Percentiles rank a stretch among this genome's conserved stretches.
Conservation (phyloP, 129 eudicot species). For the Kitagawia praeruptora region DNA sequence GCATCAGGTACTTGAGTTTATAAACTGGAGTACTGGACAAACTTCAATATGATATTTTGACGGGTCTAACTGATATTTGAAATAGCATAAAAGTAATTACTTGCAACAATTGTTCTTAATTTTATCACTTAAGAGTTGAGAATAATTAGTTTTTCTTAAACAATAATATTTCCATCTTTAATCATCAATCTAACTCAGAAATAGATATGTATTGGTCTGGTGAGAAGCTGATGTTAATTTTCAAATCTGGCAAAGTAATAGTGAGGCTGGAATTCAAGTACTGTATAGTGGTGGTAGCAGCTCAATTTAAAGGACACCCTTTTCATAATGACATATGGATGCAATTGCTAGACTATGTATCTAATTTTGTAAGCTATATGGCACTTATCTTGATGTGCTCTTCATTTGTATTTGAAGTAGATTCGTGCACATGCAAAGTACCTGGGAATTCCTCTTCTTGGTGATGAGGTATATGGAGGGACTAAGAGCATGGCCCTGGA, state of each 20-base stretch:
- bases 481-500: slow-evolving; percentile 73
- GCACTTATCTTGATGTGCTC: neutral
- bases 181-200: neutral
- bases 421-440: slow-evolving; percentile 95
- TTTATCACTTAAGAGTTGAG: neutral
- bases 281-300: neutral
- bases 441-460: slow-evolving; percentile 74
- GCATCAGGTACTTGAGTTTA: slow-evolving; percentile 54
- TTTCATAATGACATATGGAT: neutral
- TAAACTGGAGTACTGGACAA: neutral
- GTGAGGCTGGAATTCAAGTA: neutral
- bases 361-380: neutral
- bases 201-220: neutral
- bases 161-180: neutral
- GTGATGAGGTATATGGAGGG: slow-evolving; percentile 95
- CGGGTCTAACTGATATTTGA: neutral
- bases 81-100: neutral
- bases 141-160: neutral
- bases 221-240: neutral
- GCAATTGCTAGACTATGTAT: neutral
- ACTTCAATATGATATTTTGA: neutral
- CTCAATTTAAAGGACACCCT: neutral
- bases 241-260: neutral
- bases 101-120: neutral
- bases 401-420: slow-evolving; percentile 26